Evolutionary conservation across 2,329 filamentous ascomycete genomes (phyloP), one percentile per base, ranked within the genome.

Genomic region (Colletotrichum cereale): DNA sequence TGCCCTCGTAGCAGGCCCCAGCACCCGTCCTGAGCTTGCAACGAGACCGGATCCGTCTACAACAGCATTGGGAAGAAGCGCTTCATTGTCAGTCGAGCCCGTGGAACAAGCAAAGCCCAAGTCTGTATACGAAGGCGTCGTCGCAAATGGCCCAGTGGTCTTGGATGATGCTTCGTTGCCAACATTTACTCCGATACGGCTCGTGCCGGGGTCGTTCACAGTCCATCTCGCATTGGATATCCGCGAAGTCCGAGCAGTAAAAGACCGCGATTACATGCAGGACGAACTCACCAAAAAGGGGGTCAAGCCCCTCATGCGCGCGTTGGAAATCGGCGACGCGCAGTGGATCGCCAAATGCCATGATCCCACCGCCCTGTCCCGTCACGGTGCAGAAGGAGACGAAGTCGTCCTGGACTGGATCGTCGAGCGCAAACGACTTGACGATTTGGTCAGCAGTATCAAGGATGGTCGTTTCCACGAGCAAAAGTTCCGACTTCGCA

Each of bases 391-490:
- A 2, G 88, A 91, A 76, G 90, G 91, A 21, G 87, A 90, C 70
- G 93, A 95, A 78, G 81, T 96, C 16, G 89, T 94, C 57, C 84
- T 96, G 5, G 93, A 96, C 79, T 94, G 91, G 86, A 93, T 96
- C 55, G 88, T 95, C 1, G 93, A 96, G 81, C 87, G 93, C 72
- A 96, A 96, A 78, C 87, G 93, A 11, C 86, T 95, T 0, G 93
- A 96, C 77, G 93, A 96, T 78, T 83, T 96, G 57, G 87, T 96
- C n/a, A 84, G 87, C 62, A 95, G 92, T 73, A 94, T 96, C 81
- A 94, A 93, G 79, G 93, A 96, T 73, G 92, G 93, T 1, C 90
- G 93, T 2, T 96, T 95, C 75, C 91, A 92, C 75, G 93, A 96
- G 79, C 93, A 96, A 78, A 96, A 96, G 78, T 96, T 95, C 78